Evolutionary conservation across 2,329 filamentous ascomycete species (phyloP).

Genomic region (Ophiosphaerella herpotricha): DNA sequence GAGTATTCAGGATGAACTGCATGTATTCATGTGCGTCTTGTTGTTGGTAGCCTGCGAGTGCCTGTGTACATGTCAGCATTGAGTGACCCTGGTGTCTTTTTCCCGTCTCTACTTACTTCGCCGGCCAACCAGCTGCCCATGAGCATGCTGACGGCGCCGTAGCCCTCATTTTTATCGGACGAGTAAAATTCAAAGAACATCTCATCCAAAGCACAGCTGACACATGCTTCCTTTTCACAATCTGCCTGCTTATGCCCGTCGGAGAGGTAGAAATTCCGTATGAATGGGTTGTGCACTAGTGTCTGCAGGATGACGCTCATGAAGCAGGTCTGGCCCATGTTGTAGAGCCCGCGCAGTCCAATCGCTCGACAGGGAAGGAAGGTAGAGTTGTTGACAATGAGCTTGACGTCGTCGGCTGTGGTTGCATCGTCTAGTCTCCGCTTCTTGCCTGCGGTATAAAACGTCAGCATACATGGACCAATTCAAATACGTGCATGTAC

Average conservation of each 20-base stretch:
- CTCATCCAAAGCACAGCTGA: constrained; percentile 65
- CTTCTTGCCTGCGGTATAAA: constrained; percentile 60
- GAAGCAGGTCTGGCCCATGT: constrained; percentile 98
- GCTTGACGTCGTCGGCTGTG: constrained; percentile 69
- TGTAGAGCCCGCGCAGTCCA: constrained; percentile 90
- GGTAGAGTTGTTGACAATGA: constrained; percentile 77
- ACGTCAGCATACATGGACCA: constrained; percentile 28
- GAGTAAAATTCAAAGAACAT: constrained; percentile 68
- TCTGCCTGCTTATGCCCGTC: constrained; percentile 83
- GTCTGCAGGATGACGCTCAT: constrained; percentile 95
- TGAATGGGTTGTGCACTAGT: constrained; percentile 88
- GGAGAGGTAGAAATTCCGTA: constrained; percentile 89
- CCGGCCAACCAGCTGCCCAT: constrained; percentile 89
- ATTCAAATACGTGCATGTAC: constrained; percentile 23
- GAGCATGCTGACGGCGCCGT: constrained; percentile 86
- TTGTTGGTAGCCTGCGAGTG: constrained; percentile 81
- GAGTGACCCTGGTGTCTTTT: not conserved
- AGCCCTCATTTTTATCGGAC: constrained; percentile 83
- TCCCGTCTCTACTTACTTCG: constrained; percentile 57
- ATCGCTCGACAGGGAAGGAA: constrained; percentile 82
- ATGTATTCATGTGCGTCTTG: constrained; percentile 98
- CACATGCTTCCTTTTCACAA: constrained; percentile 64
- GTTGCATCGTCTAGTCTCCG: constrained; percentile 74
- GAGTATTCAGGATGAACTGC: constrained; percentile 88
- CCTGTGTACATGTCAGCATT: constrained; percentile 23